A percentile compares a stretch with the other conserved stretches of the same genome.
These are phyloP conservation scores for Elsinoe necatrix DNA, from an alignment of 2,329 filamentous ascomycete species.

Conservation along the genomic window DNA sequence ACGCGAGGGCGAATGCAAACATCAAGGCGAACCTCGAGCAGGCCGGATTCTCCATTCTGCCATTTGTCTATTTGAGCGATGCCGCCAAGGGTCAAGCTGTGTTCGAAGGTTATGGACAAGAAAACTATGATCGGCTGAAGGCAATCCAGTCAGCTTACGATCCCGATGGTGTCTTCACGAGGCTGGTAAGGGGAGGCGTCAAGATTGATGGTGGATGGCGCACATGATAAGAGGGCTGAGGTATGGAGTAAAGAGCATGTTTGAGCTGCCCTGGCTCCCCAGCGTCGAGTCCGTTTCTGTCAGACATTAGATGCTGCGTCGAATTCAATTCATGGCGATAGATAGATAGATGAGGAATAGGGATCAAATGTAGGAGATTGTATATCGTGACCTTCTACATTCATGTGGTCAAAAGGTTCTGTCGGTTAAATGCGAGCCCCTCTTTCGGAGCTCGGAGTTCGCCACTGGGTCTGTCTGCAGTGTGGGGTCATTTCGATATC, in stretches of 20 bases:
- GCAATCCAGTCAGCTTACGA: too few species aligned
- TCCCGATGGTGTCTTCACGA: not conserved
- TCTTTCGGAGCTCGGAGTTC: not conserved
- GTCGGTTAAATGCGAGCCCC: not conserved
- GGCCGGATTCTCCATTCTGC: not conserved
- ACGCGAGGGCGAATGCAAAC: not conserved
- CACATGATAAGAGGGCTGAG: not conserved
- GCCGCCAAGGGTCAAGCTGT: not conserved
- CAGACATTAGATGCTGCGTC: too few species aligned
- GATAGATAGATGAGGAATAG: too few species aligned
- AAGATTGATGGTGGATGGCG: not conserved
- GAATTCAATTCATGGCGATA: too few species aligned
- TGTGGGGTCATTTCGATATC: not conserved
- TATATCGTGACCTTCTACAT: too few species aligned
- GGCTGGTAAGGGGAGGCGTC: not conserved
- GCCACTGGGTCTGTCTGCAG: not conserved
- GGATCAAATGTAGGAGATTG: too few species aligned
- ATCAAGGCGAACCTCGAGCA: not conserved
- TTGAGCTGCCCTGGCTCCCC: too few species aligned
- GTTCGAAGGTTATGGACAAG: not conserved
- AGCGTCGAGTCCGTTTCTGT: too few species aligned
- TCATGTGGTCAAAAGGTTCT: too few species aligned
- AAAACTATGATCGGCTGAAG: not conserved
- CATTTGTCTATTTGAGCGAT: not conserved
- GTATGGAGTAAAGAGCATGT: too few species aligned